Evolutionary conservation across 108 stramenopile genomes (phyloP), one percentile per base, ranked within the genome.

Genomic region (Aurantiochytrium sp.): DNA sequence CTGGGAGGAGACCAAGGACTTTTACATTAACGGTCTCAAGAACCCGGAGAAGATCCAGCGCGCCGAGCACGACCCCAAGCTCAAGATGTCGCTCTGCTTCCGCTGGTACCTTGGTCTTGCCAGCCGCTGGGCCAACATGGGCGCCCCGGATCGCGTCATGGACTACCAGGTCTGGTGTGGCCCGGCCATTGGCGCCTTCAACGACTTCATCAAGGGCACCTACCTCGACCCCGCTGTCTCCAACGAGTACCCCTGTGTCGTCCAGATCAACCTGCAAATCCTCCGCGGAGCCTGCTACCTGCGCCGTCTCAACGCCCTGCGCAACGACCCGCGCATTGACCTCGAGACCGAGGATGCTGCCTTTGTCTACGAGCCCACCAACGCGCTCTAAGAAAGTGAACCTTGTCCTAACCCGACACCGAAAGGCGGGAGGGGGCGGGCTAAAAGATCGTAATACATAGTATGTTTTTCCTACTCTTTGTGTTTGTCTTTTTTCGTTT

Each of bases 171-270:
- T 69, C 4, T 69, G 64, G 64, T 69, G 64, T 18, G 64, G 64
- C 64, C 64, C 64, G 10, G 64, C 64, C 64, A 69, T 69, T 18
- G 64, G 64, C 25, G 64, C 64, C 64, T 69, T 69, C 64, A 69
- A 69, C 64, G 64, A 69, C 64, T 69, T 69, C 64, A 69, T 69
- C 64, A 69, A 69, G 64, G 64, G 64, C 64, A 42, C 64, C 64
- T 69, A 69, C 64, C 64, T 69, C 42, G 64, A 69, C 64, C 64
- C 64, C 1, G 64, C 8, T 6, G 64, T 69, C 64, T 69, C 64
- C 42, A 23, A 23, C 42, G 64, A 69, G 64, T 69, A 69, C 64
- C 64, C 64, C 35, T 28, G 42, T 23, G 64, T 69, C 64, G 64
- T 69, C 35, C 64, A 69, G 64, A 18, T 69, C 64, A 69, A 69